Base-by-base conservation (phyloP, 2,329 filamentous ascomycete genomes). In the Calcarisporium arbuscula region DNA sequence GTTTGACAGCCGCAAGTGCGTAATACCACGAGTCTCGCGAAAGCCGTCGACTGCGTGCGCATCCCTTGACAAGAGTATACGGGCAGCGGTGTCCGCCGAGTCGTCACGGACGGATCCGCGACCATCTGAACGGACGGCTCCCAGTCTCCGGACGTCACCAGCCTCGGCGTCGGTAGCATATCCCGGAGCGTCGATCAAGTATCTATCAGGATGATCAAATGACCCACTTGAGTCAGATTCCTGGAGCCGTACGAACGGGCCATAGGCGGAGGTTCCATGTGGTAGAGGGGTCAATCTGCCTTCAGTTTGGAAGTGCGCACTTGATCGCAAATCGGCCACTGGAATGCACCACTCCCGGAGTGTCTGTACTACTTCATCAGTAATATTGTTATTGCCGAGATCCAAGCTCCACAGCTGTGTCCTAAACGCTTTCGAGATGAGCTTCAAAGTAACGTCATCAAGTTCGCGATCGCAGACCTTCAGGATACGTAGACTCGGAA, bases 391-490 rank as follows among this genome's bases (percentile, higher is more conserved):
- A 6, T 62, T 34, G 23, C 62, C 58, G 1, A 80, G 32, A 41
- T 80, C 74, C 5, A 80, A 48, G 44, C 74, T 76, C 74, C 75
- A 80, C 9, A 80, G 50, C 19, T 60, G 65, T 9, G 5, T 50
- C 42, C 38, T 48, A 43, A 47, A 71, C 45, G 26, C 65, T 41
- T 4, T 50, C 27, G 42, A 26, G 1, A 53, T 36, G 3, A 61
- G 52, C 3, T 57, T 51, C 4, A 57, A 37, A 3, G 40, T 43
- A 2, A 36, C 35, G 37, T 72, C 62, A 16, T 68, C 64, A 16
- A 79, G 45, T 38, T 70, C 64, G 16, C 69, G 61, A 3, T 62
- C 57, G 30, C 60, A 56, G 1, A 67, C 52, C 44, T 75, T 79
- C 18, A 80, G 50, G 4, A 79, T 56, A 4, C 68, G 65, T 8